A percentile compares a stretch with the other conserved stretches of the same genome.
These are phyloP conservation scores for Didymella pinodella DNA, from an alignment of 2,329 filamentous ascomycete species.

Conservation along the genomic window DNA sequence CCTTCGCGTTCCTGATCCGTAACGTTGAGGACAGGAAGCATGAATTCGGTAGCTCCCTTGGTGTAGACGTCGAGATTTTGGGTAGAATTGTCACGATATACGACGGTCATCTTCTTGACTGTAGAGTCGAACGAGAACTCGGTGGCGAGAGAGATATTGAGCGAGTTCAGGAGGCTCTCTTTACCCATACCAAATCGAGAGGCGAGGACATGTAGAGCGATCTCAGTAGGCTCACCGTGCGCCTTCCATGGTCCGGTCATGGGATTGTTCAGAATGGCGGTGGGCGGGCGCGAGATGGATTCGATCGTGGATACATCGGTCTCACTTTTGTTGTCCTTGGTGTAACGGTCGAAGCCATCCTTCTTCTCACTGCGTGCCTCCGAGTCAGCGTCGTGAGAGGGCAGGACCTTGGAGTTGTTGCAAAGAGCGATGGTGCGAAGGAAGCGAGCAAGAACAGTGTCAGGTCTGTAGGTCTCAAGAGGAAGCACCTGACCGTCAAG, in stretches of 20 bases:
- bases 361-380: conserved; percentile 62
- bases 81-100: conserved; percentile 45
- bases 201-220: conserved; percentile 52
- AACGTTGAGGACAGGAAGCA: conserved; percentile 44
- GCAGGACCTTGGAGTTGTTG: conserved; percentile 50
- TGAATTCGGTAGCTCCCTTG: conserved; percentile 51
- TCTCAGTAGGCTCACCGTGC: conserved; percentile 51
- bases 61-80: conserved; percentile 47
- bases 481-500: conserved; percentile 41
- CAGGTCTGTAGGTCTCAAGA: conserved; percentile 34
- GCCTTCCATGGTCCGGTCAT: conserved; percentile 43
- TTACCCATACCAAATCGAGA: conserved; percentile 50
- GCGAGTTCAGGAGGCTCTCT: conserved; percentile 36
- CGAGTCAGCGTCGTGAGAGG: conserved; percentile 36
- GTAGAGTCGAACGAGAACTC: conserved; percentile 53
- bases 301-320: conserved; percentile 45
- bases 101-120: conserved; percentile 52
- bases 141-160: conserved; percentile 43
- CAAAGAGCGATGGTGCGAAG: conserved; percentile 51
- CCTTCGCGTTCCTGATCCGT: conserved; percentile 40
- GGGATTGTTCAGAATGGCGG: conserved; percentile 31
- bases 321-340: conserved; percentile 41
- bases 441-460: conserved; percentile 38
- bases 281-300: conserved; percentile 41
- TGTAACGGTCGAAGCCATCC: conserved; percentile 48